Conservation (phyloP, 805 yeast genomes). For the Kodamaea laetipori region DNA sequence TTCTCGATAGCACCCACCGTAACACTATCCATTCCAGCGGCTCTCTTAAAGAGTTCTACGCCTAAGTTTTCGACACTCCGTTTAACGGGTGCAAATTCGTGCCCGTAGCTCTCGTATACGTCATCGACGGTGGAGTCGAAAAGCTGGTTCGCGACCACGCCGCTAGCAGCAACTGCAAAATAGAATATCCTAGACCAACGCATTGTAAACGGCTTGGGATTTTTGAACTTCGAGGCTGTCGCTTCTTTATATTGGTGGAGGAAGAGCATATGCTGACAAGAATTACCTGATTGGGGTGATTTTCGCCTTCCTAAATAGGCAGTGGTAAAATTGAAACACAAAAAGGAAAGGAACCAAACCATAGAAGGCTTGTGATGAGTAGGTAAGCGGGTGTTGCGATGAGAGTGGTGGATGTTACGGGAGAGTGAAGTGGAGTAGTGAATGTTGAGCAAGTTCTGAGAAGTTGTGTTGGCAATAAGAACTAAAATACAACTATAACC, state of each 20-base stretch:
- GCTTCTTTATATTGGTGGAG: constrained; percentile 11
- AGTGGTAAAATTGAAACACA: too few species aligned
- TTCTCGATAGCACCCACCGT: constrained; percentile 7
- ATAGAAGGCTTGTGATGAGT: too few species aligned
- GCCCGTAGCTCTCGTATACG: constrained; percentile 1
- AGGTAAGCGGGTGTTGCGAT: too few species aligned
- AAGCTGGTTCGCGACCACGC: not conserved
- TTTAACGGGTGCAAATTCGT: constrained; percentile 9
- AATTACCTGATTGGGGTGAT: constrained; percentile 8
- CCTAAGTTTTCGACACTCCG: not conserved
- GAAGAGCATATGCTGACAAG: not conserved
- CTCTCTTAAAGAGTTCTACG: not conserved
- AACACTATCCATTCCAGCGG: not conserved
- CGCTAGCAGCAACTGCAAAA: constrained; percentile 3
- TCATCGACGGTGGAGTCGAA: constrained; percentile 1
- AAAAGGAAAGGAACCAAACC: too few species aligned
- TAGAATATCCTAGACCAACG: constrained; percentile 7
- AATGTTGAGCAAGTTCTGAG: too few species aligned
- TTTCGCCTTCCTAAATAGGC: not conserved
- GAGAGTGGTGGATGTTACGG: too few species aligned
- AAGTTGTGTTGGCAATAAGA: too few species aligned
- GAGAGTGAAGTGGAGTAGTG: too few species aligned
- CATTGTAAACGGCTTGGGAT: not conserved
- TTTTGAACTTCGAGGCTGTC: not conserved
- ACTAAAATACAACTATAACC: too few species aligned